Base-by-base conservation (phyloP, 2,329 filamentous ascomycete species). In the Claviceps paspali region DNA sequence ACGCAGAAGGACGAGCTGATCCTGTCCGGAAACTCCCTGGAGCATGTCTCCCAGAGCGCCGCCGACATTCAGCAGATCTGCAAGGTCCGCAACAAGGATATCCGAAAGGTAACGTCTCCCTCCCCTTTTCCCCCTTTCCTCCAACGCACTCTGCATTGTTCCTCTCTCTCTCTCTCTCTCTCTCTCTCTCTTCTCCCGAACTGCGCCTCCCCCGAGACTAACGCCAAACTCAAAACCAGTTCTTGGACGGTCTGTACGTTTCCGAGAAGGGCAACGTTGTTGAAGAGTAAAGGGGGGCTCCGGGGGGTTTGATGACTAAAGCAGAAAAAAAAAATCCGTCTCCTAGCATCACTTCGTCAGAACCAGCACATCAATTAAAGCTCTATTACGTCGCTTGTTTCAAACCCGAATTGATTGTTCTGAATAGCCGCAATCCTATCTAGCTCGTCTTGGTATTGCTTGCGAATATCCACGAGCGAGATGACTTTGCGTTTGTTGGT, bases 21-120 rank as follows among this genome's bases (percentile, higher is more conserved):
- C 64, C 73, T 98, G 55, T 72, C 62, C 52, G 91, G 91, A 58
- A 98, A 95, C 83, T 92, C 82, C 46, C 75, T 98, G 55, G 92
- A 98, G 76, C 78, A 79, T 62, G 91, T 98, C 51, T 98, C 91
- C 59, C 91, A 98, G 74, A 86, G 80, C 61, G 91, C 91, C 52
- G 91, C 91, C 68, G 91, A 98, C 66, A 95, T 98, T 65, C 91
- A 98, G 76, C 91, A 98, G 71, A 87, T 91, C 70, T 98, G 91
- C 86, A 79, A 79, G 70, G 91, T 98, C 68, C 80, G 86, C 67
- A 98, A 98, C 84, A 98, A 98, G 86, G 91, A 98, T 94, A 98
- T 98, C 75, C 86, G 92, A 73, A 95, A 95, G 82, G 82, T 86
- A 60, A n/a, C 52, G 67, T 17, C 18, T 22, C 4, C 7, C 5